phyloP scores from a whole-genome alignment of 2,329 filamentous ascomycete genomes.

The Pseudopyrenochaeta lycopersici region DNA sequence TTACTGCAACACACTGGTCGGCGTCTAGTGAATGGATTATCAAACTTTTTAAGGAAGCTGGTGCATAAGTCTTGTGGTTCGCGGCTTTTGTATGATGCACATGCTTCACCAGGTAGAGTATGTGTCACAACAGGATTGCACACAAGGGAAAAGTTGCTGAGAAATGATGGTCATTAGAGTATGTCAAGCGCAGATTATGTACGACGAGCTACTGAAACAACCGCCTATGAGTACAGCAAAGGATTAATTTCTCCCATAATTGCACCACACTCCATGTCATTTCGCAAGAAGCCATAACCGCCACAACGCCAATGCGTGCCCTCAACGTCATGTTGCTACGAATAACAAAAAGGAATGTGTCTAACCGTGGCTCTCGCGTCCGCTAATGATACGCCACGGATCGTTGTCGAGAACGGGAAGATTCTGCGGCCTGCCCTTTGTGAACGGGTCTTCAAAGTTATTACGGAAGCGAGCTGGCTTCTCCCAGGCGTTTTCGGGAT shows the following conservation, averaged over 20 bases:
- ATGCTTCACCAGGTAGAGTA: not conserved
- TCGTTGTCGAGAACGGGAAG: constrained; percentile 45
- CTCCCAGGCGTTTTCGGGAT: constrained; percentile 44
- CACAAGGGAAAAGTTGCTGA: constrained; percentile 10
- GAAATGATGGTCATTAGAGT: constrained; percentile 9
- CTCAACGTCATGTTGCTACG: not conserved
- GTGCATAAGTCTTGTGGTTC: constrained; percentile 23
- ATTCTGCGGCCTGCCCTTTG: constrained; percentile 38
- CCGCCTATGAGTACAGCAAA: constrained; percentile 13
- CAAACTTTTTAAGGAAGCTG: constrained; percentile 43
- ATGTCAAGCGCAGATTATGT: constrained; percentile 11
- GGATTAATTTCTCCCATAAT: not conserved
- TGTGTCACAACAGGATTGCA: not conserved
- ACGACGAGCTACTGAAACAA: constrained; percentile 14
- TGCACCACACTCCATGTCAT: not conserved
- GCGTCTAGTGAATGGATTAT: constrained; percentile 44
- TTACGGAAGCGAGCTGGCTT: constrained; percentile 36
- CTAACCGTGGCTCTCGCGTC: constrained; percentile 50
- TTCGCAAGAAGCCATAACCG: not conserved
- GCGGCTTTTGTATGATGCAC: constrained; percentile 3
- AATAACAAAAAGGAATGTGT: not conserved
- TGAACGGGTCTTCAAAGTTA: constrained; percentile 47
- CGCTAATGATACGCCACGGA: constrained; percentile 49
- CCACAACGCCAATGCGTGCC: not conserved
- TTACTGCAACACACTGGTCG: constrained; percentile 33